Evolutionary conservation across 2,329 filamentous ascomycete genomes (phyloP), one percentile per base, ranked within the genome.

Genomic region (Colletotrichum tabaci): DNA sequence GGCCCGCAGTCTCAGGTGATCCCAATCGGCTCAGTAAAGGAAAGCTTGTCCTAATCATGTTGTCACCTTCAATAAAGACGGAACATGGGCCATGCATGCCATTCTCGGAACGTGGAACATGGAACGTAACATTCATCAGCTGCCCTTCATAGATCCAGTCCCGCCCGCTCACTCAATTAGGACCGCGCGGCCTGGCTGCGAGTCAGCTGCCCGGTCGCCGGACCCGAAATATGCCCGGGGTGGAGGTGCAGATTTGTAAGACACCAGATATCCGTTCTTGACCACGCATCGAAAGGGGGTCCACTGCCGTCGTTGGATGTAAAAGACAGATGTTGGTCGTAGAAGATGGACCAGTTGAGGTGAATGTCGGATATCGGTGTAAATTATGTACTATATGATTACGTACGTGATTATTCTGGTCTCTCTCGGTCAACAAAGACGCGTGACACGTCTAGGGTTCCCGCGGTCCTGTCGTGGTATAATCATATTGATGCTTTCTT

Each of bases 311-410:
- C 21, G 35, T 21, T 15, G 18, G 6, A 6, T 16, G 30, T 16
- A 6, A 38, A 12, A 2, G 1, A 56, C 18, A 38, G 10, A 38
- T 3, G 21, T 18, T 55, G 16, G 18, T 4, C 8, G 49, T 26
- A 56, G 40, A 10, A 9, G n/a, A 53, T 38, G n/a, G 7, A 38
- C 35, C 35, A 38, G 8, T 10, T 23, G 23, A 26, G 10, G 23
- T 62, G 56, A 61, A 30, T 35, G 38, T 44, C 38, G 10, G 38
- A 58, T 26, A 16, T 26, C 18, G 26, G 23, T 15, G 15, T 38
- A 40, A 12, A 71, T 58, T 60, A 63, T 52, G 23, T 58, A 62
- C 18, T 67, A 63, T 18, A 71, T 1, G 47, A 71, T 52, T 68
- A 63, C 53, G 26, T 71, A 68, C 65, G 42, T 46, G 57, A 55